These are phyloP conservation scores for Earliella scabrosa DNA, from an alignment of 1,284 basidiomycete genomes.

Conservation along the genomic window DNA sequence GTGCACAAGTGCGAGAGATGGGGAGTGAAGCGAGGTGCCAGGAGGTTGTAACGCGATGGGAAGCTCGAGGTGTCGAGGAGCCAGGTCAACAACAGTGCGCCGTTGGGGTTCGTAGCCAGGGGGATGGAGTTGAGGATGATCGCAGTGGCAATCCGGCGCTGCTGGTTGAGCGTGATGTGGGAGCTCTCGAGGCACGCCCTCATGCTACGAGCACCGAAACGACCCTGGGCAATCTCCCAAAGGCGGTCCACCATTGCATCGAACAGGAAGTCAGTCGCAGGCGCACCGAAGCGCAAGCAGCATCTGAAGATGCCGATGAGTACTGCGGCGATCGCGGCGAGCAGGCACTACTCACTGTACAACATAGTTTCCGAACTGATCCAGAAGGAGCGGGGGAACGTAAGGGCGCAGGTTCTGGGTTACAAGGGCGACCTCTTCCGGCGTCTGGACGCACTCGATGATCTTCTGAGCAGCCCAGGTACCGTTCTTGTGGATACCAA, in stretches of 20 bases:
- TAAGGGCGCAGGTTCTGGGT: conserved; percentile 89
- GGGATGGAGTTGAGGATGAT: conserved; percentile 98
- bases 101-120: conserved; percentile 96
- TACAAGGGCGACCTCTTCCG: conserved; percentile 87
- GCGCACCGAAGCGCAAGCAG: conserved; percentile 89
- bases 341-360: conserved; percentile 71
- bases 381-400: conserved; percentile 91
- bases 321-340: neutral
- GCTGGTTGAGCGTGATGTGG: conserved; percentile 84
- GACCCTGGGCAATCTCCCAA: conserved; percentile 97
- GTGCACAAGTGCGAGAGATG: conserved; percentile 97
- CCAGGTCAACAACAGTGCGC: conserved; percentile 95
- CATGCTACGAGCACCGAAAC: conserved; percentile 98
- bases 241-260: conserved; percentile 98
- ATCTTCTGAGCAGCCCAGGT: conserved; percentile 99
- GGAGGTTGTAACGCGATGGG: conserved; percentile 89
- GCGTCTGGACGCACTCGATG: conserved; percentile 92
- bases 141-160: conserved; percentile 93
- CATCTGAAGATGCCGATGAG: conserved; percentile 54
- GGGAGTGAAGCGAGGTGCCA: conserved; percentile 94
- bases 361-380: conserved; percentile 98
- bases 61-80: conserved; percentile 93
- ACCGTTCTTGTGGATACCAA: conserved; percentile 99
- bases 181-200: conserved; percentile 94
- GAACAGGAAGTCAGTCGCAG: conserved; percentile 94